Evolutionary conservation across 2,329 filamentous ascomycete genomes (phyloP).

Genomic region (Trichoderma asperellum): DNA sequence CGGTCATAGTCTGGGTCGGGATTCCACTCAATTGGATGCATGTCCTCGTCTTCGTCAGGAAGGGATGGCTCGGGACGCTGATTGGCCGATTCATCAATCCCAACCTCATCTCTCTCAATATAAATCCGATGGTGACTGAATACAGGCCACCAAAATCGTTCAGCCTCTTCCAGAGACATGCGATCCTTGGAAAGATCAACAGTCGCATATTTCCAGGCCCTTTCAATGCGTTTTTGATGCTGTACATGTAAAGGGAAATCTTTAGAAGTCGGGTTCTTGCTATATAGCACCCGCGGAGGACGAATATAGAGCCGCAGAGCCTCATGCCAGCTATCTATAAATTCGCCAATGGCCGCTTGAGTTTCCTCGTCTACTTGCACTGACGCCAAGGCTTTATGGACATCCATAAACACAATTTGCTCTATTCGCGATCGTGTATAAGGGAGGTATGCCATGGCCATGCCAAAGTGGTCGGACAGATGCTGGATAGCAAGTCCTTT

Average conservation of each 20-base stretch:
- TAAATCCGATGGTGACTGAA: neutral
- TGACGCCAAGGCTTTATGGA: neutral
- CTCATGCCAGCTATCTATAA: slow-evolving; percentile 12
- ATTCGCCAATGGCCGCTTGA: neutral
- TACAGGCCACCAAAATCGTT: slow-evolving; percentile 12
- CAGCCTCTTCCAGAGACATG: slow-evolving; percentile 21
- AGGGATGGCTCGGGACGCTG: slow-evolving; percentile 1
- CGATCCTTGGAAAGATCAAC: slow-evolving; percentile 9
- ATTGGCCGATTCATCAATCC: neutral
- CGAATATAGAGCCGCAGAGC: slow-evolving; percentile 17
- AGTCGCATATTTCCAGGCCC: slow-evolving; percentile 19
- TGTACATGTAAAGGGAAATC: neutral
- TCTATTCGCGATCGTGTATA: slow-evolving; percentile 12
- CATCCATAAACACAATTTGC: neutral
- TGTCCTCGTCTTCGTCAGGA: neutral
- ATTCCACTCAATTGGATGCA: slow-evolving; percentile 23
- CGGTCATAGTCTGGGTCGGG: neutral
- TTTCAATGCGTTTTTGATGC: slow-evolving; percentile 4
- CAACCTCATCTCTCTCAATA: neutral
- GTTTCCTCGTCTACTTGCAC: neutral
- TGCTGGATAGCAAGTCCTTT: slow-evolving; percentile 19
- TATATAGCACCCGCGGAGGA: neutral
- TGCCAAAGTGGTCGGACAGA: neutral
- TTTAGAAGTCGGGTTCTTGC: neutral
- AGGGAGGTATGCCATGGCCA: neutral